These are phyloP conservation scores for Hymenotorrendiella dingleyae DNA, from an alignment of 2,329 filamentous ascomycete genomes.

Conservation along the genomic window DNA sequence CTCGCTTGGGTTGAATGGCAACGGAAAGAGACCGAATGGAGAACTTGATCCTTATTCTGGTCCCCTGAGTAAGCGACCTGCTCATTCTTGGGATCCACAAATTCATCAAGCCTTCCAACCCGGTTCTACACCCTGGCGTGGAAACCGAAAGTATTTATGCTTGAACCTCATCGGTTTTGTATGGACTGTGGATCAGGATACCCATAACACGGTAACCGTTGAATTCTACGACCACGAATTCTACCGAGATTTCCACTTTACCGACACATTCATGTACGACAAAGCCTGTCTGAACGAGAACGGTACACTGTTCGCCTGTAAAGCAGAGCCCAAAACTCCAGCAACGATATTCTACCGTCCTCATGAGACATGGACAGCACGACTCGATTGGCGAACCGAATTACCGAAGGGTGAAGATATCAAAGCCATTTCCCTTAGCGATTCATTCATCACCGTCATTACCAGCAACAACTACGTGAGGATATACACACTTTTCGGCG, in stretches of 20 bases:
- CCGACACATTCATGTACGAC: conserved; percentile 91
- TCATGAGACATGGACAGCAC: conserved; percentile 91
- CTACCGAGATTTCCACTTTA: conserved; percentile 94
- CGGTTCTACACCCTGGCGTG: conserved; percentile 91
- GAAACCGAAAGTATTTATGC: conserved; percentile 87
- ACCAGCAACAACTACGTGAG: conserved; percentile 85
- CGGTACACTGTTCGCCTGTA: conserved; percentile 80
- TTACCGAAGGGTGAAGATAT: conserved; percentile 85
- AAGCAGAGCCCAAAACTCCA: conserved; percentile 56
- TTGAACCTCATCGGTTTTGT: conserved; percentile 91
- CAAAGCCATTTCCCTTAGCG: conserved; percentile 82
- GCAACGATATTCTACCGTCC: conserved; percentile 93
- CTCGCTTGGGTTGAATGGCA: conserved; percentile 51
- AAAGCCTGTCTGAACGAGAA: conserved; percentile 87
- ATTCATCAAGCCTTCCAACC: conserved; percentile 86
- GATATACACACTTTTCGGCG: conserved; percentile 87
- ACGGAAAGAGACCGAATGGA: conserved; percentile 57
- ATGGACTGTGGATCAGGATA: conserved; percentile 95
- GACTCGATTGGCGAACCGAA: conserved; percentile 83
- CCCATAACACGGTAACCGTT: conserved; percentile 87
- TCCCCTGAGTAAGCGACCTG: conserved; percentile 37
- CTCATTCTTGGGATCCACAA: conserved; percentile 44
- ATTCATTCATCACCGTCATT: conserved; percentile 84
- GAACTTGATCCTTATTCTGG: conserved; percentile 32
- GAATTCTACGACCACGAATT: conserved; percentile 96